A percentile compares a stretch with the other conserved stretches of the same genome.
Conservation (phyloP, 2,329 filamentous ascomycete species). For the Chalara sp. region DNA sequence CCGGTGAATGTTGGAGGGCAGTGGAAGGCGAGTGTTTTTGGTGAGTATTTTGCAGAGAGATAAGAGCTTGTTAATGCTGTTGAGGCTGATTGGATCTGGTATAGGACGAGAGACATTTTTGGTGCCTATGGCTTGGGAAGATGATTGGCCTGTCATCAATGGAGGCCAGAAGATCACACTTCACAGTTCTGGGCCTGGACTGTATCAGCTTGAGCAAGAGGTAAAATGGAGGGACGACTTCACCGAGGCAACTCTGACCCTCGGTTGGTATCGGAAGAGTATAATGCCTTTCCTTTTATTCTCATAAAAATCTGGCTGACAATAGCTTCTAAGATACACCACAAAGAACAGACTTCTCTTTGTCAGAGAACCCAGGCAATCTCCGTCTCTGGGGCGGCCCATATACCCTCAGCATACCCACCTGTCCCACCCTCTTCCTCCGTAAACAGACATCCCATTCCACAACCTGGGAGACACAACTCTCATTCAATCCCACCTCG, state of each 20-base stretch:
- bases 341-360: conserved; percentile 37
- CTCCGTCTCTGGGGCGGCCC: conserved; percentile 45
- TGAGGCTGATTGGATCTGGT: background rate
- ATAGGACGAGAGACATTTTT: conserved; percentile 15
- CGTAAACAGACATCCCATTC: conserved; percentile 43
- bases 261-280: conserved; percentile 35
- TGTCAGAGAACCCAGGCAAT: conserved; percentile 35
- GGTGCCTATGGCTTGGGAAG: conserved; percentile 12
- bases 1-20: background rate
- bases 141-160: conserved; percentile 18
- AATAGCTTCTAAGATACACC: conserved; percentile 35
- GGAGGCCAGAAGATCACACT: conserved; percentile 12
- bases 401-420: conserved; percentile 42
- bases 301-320: too few species aligned
- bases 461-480: conserved; percentile 34
- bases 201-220: conserved; percentile 2
- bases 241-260: conserved; percentile 20
- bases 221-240: conserved; percentile 34
- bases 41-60: conserved; percentile 11
- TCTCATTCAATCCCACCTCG: conserved; percentile 39
- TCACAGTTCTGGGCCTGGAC: conserved; percentile 26
- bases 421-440: conserved; percentile 44
- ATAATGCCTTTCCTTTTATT: background rate
- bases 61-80: background rate
- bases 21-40: conserved; percentile 8